Conservation (phyloP, 2,329 filamentous ascomycete genomes). For the Pseudomassariella vexata region DNA sequence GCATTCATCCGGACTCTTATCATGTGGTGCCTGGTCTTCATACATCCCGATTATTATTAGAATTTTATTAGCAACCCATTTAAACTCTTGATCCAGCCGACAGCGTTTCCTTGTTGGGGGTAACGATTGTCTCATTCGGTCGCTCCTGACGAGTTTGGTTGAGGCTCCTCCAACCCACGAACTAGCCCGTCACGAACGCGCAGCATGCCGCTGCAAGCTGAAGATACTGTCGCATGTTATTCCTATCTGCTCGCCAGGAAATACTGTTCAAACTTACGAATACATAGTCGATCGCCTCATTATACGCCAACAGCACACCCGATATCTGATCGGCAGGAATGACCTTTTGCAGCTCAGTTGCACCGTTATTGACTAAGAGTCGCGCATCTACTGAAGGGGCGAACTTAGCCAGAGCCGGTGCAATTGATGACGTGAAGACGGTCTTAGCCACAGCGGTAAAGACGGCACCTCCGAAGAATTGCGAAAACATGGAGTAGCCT, state of each 20-base stretch:
- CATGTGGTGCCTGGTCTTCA: too few relatives aligned
- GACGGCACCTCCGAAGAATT: constrained; percentile 44
- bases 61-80: too few relatives aligned
- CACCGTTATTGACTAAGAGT: constrained; percentile 32
- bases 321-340: constrained; percentile 25
- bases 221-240: constrained; percentile 14
- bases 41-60: too few relatives aligned
- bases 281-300: constrained; percentile 13
- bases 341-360: constrained; percentile 32
- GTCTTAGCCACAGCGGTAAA: constrained; percentile 44
- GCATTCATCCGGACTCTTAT: too few relatives aligned
- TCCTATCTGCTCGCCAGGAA: not conserved
- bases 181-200: constrained; percentile 15
- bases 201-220: constrained; percentile 15
- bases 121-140: too few relatives aligned
- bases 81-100: too few relatives aligned
- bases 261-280: constrained; percentile 11
- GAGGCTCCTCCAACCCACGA: constrained; percentile 18
- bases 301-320: constrained; percentile 27
- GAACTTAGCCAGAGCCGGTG: constrained; percentile 32
- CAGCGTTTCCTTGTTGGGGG: too few relatives aligned
- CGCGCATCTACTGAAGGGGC: constrained; percentile 29
- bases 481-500: constrained; percentile 41
- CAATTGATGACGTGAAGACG: constrained; percentile 43
- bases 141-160: too few relatives aligned